Conservation (phyloP, 305 asterid genomes). For the Ruellia speciosa region DNA sequence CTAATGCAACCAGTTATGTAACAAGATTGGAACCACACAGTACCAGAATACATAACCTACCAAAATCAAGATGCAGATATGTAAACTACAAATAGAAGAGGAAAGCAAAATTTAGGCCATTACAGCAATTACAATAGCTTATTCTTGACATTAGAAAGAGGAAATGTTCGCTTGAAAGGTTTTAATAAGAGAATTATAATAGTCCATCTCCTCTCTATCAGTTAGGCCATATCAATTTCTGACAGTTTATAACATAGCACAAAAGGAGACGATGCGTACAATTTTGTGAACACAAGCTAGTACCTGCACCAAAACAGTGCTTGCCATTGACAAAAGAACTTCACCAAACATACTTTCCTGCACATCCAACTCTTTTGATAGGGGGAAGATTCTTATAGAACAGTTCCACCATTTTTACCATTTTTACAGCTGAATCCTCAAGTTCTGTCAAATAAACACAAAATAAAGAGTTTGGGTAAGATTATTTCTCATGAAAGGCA, state of each 20-base stretch:
- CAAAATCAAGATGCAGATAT: background rate
- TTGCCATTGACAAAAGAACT: conserved; percentile 84
- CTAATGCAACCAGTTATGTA: no score
- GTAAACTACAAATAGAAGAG: no score
- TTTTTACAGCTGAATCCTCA: conserved; percentile 56
- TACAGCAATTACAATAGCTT: no score
- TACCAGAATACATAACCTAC: background rate
- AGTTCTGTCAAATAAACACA: conserved; percentile 45
- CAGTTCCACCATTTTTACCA: conserved; percentile 73
- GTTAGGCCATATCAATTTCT: background rate
- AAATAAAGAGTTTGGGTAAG: background rate
- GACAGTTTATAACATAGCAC: conserved; percentile 16
- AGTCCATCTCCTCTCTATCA: background rate
- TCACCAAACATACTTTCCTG: conserved; percentile 92
- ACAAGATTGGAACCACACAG: background rate
- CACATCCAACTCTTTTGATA: conserved; percentile 79
- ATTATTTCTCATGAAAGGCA: conserved; percentile 16
- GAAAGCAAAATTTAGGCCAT: no score
- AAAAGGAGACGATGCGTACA: conserved; percentile 9
- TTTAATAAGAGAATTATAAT: no score
- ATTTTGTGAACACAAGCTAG: conserved; percentile 18
- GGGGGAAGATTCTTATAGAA: conserved; percentile 63
- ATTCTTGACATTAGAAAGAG: no score
- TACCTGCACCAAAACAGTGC: conserved; percentile 93
- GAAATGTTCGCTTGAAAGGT: no score